phyloP scores from a whole-genome alignment of 2,329 filamentous ascomycete species.

The Cladophialophora exuberans region DNA sequence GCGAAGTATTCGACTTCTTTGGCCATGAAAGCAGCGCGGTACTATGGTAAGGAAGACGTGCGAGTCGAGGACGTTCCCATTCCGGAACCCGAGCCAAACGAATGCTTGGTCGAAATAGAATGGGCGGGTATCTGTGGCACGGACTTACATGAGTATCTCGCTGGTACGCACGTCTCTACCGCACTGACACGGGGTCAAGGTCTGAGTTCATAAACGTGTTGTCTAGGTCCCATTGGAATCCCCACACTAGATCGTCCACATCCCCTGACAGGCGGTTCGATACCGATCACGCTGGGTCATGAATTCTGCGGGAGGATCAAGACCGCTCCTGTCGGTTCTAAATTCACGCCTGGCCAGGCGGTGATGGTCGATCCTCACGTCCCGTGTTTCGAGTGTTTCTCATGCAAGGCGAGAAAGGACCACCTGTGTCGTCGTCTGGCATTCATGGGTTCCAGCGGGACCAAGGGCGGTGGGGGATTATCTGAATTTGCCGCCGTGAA shows the following conservation, averaged over 20 bases:
- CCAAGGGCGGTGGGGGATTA: slow-evolving; percentile 46
- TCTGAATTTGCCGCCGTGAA: slow-evolving; percentile 56
- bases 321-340: slow-evolving; percentile 30
- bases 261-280: slow-evolving; percentile 54
- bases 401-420: slow-evolving; percentile 53
- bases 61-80: slow-evolving; percentile 47
- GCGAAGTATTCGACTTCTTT: neutral
- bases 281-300: slow-evolving; percentile 56
- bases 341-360: slow-evolving; percentile 49
- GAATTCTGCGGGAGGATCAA: slow-evolving; percentile 55
- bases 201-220: neutral
- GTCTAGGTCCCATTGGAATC: slow-evolving; percentile 42
- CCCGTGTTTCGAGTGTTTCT: slow-evolving; percentile 54
- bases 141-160: slow-evolving; percentile 50
- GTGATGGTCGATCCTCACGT: slow-evolving; percentile 57
- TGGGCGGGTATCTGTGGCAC: slow-evolving; percentile 36
- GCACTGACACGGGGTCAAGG: neutral
- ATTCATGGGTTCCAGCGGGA: slow-evolving; percentile 50
- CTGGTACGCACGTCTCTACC: slow-evolving; percentile 1
- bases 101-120: slow-evolving; percentile 42
- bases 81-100: slow-evolving; percentile 41
- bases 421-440: slow-evolving; percentile 57
- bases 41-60: slow-evolving; percentile 48
- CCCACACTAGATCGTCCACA: slow-evolving; percentile 51
- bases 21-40: slow-evolving; percentile 50